Evolutionary conservation across 2,329 filamentous ascomycete species (phyloP), one percentile per base, ranked within the genome.

Genomic region (Coniochaeta ligniaria): DNA sequence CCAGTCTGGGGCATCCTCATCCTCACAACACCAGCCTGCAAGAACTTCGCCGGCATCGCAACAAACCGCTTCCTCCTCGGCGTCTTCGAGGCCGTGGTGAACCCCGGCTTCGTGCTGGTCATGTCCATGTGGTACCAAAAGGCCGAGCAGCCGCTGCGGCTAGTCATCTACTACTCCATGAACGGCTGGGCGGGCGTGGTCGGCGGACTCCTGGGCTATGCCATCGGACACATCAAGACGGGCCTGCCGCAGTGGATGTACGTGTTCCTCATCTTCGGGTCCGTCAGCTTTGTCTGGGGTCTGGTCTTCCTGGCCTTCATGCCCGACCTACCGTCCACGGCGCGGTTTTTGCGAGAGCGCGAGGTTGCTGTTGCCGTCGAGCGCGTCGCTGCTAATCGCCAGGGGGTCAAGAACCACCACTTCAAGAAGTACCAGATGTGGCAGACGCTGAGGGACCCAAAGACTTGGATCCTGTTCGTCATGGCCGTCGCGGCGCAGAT

Each of bases 171-270:
- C 70, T 85, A 84, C 65, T 80, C 79, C 63, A 66, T 64, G 60
- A 85, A 86, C 63, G 84, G 84, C 2, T 75, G 86, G 14, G 83
- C 82, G 2, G 84, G 82, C 14, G 84, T 85, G 79, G 83, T 86
- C 60, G 84, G 84, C n/a, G 82, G 78, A 0, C 69, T 85, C 1
- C 76, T 85, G 11, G 81, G 81, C 1, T 86, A 85, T 63, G 84
- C 80, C 6, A 76, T 87, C 11, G 84, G 84, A 1, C 82, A 86
- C 66, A 87, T 86, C 64, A 77, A 72, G 0, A 74, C 76, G 5
- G 79, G 77, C 0, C 72, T 83, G 3, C 72, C 75, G 0, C 69
- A 73, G 26, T 85, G 82, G 81, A 82, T 80, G 76, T 83, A 83
- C 61, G 77, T 85, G 22, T 87, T 84, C 70, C 64, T 85, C 17